These are phyloP conservation scores for Endogone sp. DNA, from an alignment of 192 early-diverging fungal genomes.

Conservation along the genomic window DNA sequence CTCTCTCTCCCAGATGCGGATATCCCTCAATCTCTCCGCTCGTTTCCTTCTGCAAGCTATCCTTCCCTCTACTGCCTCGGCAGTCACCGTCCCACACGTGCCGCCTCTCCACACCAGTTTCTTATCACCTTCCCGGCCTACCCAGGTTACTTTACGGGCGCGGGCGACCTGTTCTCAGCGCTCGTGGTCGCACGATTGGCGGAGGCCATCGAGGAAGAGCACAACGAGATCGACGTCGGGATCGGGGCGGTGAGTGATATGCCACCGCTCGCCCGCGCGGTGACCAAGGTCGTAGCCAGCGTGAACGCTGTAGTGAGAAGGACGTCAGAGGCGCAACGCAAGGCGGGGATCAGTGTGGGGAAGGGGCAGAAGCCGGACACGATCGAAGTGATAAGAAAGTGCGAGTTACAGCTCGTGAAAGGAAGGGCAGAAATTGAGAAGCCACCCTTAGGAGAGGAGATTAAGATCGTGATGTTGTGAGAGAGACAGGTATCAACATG, in stretches of 20 bases:
- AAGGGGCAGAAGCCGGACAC: neutral
- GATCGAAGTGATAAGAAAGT: neutral
- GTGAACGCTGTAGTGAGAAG: neutral
- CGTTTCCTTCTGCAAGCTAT: slow-evolving; percentile 3
- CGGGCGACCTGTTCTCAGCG: slow-evolving; percentile 86
- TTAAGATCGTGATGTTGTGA: neutral
- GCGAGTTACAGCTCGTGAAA: neutral
- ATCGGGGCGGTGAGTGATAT: no score
- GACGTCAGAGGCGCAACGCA: neutral
- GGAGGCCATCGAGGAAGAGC: neutral
- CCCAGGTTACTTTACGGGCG: slow-evolving; percentile 82
- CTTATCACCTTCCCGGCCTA: slow-evolving; percentile 73
- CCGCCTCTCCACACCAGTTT: slow-evolving; percentile 36
- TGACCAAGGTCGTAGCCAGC: neutral
- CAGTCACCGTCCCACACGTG: slow-evolving; percentile 19
- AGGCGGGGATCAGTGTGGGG: neutral
- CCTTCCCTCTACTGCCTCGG: slow-evolving; percentile 45
- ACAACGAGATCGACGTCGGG: no score
- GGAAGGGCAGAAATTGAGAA: neutral
- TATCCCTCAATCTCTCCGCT: slow-evolving; percentile 1
- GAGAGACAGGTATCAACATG: no score
- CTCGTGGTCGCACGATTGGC: slow-evolving; percentile 55
- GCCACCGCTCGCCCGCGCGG: neutral
- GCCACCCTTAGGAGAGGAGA: neutral
- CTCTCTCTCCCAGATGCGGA: slow-evolving; percentile 34